Evolutionary conservation across 139 green algal genomes (phyloP), one percentile per base, ranked within the genome.

Genomic region (Tetratostichococcus sp.): DNA sequence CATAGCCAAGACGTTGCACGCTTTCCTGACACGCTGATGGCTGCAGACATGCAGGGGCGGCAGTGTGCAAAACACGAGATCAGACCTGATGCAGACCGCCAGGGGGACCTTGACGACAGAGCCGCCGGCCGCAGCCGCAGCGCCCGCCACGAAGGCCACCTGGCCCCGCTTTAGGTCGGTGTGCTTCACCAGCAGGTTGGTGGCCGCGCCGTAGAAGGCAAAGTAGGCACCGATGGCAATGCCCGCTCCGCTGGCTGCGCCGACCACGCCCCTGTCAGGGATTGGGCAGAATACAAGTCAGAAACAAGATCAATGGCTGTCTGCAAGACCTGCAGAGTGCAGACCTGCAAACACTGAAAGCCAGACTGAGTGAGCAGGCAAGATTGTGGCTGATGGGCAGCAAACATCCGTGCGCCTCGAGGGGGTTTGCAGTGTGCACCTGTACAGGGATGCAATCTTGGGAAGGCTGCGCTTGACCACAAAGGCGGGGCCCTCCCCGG

Each of bases 191-290:
- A 97, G 80, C 17, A 87, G 58, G 69, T 92, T 93, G 77, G 80
- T 89, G 19, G 91, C 90, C 14, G 86, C 80, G 66, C 87, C 87
- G 75, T 97, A 97, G 68, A 95, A 94, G 2, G 90, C 89, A 86
- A 97, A 98, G 83, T 98, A 98, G 14, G 94, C 86, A 59, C 94
- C 94, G 69, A 98, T 96, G 67, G 90, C 91, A 72, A 98, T 93
- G 70, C 94, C 94, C 11, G 94, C 94, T 4, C 94, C 94, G 43
- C 79, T 90, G 35, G 93, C 94, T 4, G 94, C 94, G 16, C 93
- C 90, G 16, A 94, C 73, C 4, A 97, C 93, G 31, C 94, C 94
- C 67, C 19, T 50, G 39, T 14, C 8, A 8, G 14, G 39, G 39
- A 8, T n/a, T n/a, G n/a, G n/a, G n/a, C n/a, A n/a, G n/a, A n/a